phyloP scores from a whole-genome alignment of 176 grass and related monocot genomes.

The Musa schizocarpa region DNA sequence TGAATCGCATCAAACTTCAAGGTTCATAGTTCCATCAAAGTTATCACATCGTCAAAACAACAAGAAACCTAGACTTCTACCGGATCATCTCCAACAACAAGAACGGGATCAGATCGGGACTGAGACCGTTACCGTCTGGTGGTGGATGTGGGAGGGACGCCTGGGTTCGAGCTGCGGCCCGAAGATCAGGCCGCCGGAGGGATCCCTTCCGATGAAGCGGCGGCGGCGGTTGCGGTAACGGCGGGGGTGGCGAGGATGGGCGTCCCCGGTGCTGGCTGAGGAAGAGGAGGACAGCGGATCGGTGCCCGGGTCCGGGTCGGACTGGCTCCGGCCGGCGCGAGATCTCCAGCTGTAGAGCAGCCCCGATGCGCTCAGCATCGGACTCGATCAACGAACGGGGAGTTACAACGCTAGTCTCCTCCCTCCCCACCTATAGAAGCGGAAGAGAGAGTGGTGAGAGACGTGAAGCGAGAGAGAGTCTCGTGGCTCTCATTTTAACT shows the following conservation, averaged over 20 bases:
- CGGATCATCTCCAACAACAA: background rate
- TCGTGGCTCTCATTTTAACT: too few species aligned
- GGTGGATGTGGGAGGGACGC: conserved; percentile 28
- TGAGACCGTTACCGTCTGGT: background rate
- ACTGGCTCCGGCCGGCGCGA: conserved; percentile 37
- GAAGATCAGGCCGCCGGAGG: conserved; percentile 31
- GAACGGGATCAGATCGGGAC: background rate
- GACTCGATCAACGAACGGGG: background rate
- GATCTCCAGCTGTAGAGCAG: conserved; percentile 61
- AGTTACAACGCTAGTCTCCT: too few species aligned
- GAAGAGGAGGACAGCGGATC: conserved; percentile 17
- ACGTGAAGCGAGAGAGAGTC: too few species aligned
- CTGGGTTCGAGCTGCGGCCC: conserved; percentile 27
- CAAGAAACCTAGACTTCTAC: too few species aligned
- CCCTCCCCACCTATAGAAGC: too few species aligned
- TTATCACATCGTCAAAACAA: background rate
- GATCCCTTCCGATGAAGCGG: conserved; percentile 21
- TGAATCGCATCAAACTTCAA: background rate
- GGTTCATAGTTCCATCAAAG: background rate
- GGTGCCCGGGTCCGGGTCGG: conserved; percentile 25
- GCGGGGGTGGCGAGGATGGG: conserved; percentile 25
- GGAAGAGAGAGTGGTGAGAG: too few species aligned
- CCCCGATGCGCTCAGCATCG: conserved; percentile 90
- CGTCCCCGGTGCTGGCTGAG: conserved; percentile 15
- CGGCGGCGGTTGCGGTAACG: conserved; percentile 28